phyloP scores from a whole-genome alignment of 805 yeast species.

The Candida patagonica region DNA sequence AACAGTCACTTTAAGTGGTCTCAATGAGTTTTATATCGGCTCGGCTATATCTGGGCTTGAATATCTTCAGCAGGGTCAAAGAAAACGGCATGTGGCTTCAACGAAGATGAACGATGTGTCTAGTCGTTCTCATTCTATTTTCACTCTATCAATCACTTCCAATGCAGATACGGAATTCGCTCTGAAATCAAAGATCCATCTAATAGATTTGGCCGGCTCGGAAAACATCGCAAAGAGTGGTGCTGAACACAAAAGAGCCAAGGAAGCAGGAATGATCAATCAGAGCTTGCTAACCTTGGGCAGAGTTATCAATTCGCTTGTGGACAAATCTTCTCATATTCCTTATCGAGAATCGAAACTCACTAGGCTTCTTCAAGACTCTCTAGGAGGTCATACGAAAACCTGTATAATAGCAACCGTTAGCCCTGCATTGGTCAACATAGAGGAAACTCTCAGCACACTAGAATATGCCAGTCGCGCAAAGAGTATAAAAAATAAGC shows the following conservation, averaged over 20 bases:
- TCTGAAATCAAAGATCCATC: constrained; percentile 45
- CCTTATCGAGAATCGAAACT: constrained; percentile 83
- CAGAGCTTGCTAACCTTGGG: constrained; percentile 83
- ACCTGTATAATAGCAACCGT: constrained; percentile 83
- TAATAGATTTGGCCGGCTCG: constrained; percentile 93
- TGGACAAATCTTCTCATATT: constrained; percentile 56
- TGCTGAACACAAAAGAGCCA: constrained; percentile 74
- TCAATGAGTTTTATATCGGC: constrained; percentile 44
- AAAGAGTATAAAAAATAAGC: constrained; percentile 64
- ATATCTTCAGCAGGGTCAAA: constrained; percentile 47
- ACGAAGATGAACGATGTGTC: constrained; percentile 71
- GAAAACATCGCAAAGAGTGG: constrained; percentile 86
- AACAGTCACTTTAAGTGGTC: constrained; percentile 45
- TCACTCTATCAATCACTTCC: constrained; percentile 49
- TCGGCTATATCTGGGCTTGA: constrained; percentile 43
- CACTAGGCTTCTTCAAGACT: constrained; percentile 69
- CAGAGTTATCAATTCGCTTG: constrained; percentile 70
- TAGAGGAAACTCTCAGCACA: constrained; percentile 80
- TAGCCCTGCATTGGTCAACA: constrained; percentile 67
- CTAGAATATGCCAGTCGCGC: constrained; percentile 85
- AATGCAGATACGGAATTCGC: constrained; percentile 49
- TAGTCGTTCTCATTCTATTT: constrained; percentile 73
- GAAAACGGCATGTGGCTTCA: constrained; percentile 61
- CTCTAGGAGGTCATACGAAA: constrained; percentile 80
- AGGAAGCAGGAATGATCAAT: constrained; percentile 90